Evolutionary conservation across 805 yeast genomes (phyloP).

Genomic region (Metschnikowia anglica): DNA sequence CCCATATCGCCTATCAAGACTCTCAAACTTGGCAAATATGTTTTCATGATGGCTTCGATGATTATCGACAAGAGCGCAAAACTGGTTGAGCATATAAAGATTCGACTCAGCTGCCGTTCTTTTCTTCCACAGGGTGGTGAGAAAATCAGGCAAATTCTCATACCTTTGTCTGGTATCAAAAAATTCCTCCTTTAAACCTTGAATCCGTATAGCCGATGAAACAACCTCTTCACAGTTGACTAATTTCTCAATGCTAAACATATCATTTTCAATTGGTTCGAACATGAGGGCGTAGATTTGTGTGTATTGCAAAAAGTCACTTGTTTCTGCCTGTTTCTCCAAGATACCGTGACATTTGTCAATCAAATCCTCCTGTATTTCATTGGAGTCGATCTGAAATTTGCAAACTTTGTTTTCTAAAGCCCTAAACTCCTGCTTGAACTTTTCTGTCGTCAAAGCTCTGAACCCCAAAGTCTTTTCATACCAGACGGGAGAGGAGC

Average conservation of each 20-base stretch:
- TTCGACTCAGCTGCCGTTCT: constrained; percentile 2
- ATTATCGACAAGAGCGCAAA: not conserved
- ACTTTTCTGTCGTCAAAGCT: constrained; percentile 4
- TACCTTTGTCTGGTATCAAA: not conserved
- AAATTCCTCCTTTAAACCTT: not conserved
- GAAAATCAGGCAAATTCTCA: constrained; percentile 3
- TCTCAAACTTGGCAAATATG: not conserved
- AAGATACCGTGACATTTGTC: constrained; percentile 1
- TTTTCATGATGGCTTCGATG: constrained; percentile 2
- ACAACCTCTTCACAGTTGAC: not conserved
- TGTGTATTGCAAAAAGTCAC: constrained; percentile 10
- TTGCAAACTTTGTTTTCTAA: constrained; percentile 6
- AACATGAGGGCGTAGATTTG: constrained; percentile 2
- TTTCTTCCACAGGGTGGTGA: constrained; percentile 2
- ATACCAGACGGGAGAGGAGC: not conserved
- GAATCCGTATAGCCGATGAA: not conserved
- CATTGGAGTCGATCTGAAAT: constrained; percentile 5
- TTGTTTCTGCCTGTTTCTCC: constrained; percentile 8
- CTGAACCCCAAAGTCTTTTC: constrained; percentile 4
- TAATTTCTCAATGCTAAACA: not conserved
- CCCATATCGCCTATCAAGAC: constrained; percentile 1
- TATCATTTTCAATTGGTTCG: constrained; percentile 2
- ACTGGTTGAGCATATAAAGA: constrained; percentile 5
- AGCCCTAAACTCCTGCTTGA: constrained; percentile 1
- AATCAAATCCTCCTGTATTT: not conserved